Percentiles rank a stretch among this genome's conserved stretches.
Evolutionary conservation across 1,284 basidiomycete genomes (phyloP).

Genomic region (Puccinia hordei): DNA sequence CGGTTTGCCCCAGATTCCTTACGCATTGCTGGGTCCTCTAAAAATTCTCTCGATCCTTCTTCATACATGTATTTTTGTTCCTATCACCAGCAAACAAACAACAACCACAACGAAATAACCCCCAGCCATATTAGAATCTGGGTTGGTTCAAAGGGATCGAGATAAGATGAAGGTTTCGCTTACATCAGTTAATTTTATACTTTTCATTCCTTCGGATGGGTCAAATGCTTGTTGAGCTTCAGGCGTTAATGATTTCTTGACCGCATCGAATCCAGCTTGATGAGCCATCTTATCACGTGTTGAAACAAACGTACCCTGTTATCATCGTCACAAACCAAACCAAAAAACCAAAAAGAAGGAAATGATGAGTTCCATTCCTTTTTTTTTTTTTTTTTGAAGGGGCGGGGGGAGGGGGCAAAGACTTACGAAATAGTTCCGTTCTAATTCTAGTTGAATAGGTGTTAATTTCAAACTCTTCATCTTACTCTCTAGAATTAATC

Average conservation of each 20-base stretch:
- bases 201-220: slow-evolving; percentile 40
- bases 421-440: slow-evolving; percentile 36
- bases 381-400: too few species aligned
- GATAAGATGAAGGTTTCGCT: neutral
- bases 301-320: slow-evolving; percentile 29
- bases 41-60: slow-evolving; percentile 24
- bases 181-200: slow-evolving; percentile 23
- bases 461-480: slow-evolving; percentile 22
- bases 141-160: neutral
- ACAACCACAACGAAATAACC: too few species aligned
- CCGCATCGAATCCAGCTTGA: slow-evolving; percentile 41
- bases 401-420: too few species aligned
- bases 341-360: neutral
- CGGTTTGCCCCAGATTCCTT: neutral
- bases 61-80: slow-evolving; percentile 13
- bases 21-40: slow-evolving; percentile 5
- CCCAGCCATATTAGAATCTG: too few species aligned
- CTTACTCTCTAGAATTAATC: slow-evolving; percentile 35
- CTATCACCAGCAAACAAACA: neutral
- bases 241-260: slow-evolving; percentile 35
- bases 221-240: slow-evolving; percentile 37
- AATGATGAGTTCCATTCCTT: too few species aligned
- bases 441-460: neutral
- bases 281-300: slow-evolving; percentile 22
- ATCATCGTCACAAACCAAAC: neutral